Percentiles rank a stretch among this genome's conserved stretches.
phyloP scores from a whole-genome alignment of 805 yeast species.

The Saccharomyces kudriavzevii region DNA sequence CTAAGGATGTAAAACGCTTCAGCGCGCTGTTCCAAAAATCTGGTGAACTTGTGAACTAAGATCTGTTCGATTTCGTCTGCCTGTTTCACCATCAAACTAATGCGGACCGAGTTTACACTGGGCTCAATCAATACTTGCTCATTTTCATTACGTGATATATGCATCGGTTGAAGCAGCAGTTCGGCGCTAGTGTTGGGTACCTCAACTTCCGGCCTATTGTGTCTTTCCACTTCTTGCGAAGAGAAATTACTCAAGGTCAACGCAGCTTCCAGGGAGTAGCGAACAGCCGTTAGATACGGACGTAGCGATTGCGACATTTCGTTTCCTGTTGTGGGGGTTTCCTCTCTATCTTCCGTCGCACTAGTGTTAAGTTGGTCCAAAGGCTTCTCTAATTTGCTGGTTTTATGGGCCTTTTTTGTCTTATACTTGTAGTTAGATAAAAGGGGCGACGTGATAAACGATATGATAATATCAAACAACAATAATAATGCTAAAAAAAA shows the following conservation, averaged over 20 bases:
- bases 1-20: constrained; percentile 88
- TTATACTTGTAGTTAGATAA: neutral
- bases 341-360: neutral
- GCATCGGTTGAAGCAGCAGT: constrained; percentile 79
- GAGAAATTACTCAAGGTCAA: constrained; percentile 88
- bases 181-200: constrained; percentile 70
- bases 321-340: neutral
- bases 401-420: constrained; percentile 1
- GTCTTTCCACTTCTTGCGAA: constrained; percentile 93
- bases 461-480: neutral
- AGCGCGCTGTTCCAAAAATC: constrained; percentile 91
- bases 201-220: constrained; percentile 94
- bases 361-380: neutral
- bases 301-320: constrained; percentile 91
- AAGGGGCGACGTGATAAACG: neutral
- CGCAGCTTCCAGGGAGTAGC: constrained; percentile 89
- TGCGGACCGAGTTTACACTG: constrained; percentile 83
- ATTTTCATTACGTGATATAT: constrained; percentile 85
- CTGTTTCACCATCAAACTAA: constrained; percentile 88
- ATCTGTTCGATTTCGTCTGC: constrained; percentile 96
- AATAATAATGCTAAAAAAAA: neutral
- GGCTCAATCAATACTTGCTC: constrained; percentile 91
- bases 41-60: constrained; percentile 86
- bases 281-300: constrained; percentile 89
- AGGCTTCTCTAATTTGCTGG: neutral